A percentile compares a stretch with the other conserved stretches of the same genome.
Conservation (phyloP, 495 filamentous ascomycete species). For the Aspergillus sparsus region DNA sequence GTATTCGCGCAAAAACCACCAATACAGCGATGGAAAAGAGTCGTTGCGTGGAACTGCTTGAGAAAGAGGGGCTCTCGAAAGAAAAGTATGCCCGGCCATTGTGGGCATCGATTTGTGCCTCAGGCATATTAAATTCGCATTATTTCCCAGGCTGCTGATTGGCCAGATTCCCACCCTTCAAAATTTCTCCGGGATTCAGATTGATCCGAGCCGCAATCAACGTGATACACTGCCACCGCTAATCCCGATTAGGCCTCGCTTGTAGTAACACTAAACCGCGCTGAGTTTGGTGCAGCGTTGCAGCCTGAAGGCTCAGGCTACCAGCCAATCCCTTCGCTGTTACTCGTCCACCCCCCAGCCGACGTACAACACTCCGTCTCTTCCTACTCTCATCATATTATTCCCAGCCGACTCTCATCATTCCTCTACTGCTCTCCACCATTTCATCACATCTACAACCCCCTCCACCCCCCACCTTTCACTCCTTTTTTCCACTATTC, state of each 20-base stretch:
- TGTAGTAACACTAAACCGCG: conserved; percentile 31
- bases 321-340: conserved; percentile 34
- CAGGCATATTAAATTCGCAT: conserved; percentile 25
- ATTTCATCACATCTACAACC: conserved; percentile 23
- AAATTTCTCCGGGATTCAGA: conserved; percentile 14
- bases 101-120: conserved; percentile 28
- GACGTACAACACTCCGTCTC: conserved; percentile 35
- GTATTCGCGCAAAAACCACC: conserved; percentile 24
- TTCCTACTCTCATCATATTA: conserved; percentile 36
- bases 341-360: conserved; percentile 33
- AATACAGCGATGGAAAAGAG: conserved; percentile 17
- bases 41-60: conserved; percentile 20
- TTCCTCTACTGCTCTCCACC: conserved; percentile 30
- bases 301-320: conserved; percentile 38
- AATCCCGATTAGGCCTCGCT: conserved; percentile 28
- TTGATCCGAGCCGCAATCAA: conserved; percentile 29
- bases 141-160: conserved; percentile 36
- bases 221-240: conserved; percentile 22
- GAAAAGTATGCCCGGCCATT: conserved; percentile 36
- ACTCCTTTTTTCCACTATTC: conserved; percentile 32
- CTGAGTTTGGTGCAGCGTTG: conserved; percentile 17
- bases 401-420: conserved; percentile 32
- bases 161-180: conserved; percentile 12
- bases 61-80: conserved; percentile 31
- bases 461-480: conserved; percentile 34